Base-by-base conservation (phyloP, 306 rosid species). In the Quercus agrifolia region DNA sequence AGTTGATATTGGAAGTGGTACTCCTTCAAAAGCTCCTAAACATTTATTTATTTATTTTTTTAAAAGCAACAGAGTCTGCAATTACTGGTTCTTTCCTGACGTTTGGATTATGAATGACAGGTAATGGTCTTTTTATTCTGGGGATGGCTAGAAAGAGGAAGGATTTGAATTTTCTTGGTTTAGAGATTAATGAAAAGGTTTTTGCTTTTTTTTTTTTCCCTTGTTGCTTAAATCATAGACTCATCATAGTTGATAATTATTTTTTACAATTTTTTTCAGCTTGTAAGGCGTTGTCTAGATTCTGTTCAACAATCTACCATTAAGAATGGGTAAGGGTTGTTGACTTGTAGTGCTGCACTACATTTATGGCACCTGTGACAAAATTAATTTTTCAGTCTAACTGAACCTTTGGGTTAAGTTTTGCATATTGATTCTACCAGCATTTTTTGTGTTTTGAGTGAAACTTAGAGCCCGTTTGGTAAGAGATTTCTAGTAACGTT, bases 1-100 rank as follows among this genome's bases (percentile, higher is more conserved):
- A 55, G 96, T 95, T 85, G 99, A 95, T 84, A 90, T 95, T 49
- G 97, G 99, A 86, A 90, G 97, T 84, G 98, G 99, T 94, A 94
- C 41, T 31, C 38, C 68, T 64, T 73, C 28, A 15, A 11, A n/a
- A 67, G 72, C 27, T 67, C 49, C 51, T 33, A 35, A 19, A 35
- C 28, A 67, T 33, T 38, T 38, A 38, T 38, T 38, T 35, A 1
- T 38, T 38, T 38, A 38, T 38, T 38, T 38, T 38, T 38, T 7
- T 38, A 7, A 38, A 38, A 38, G 70, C 18, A 25, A 46, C 61
- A 74, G 21, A 27, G 51, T 57, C 62, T 77, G 80, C 51, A 61
- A 30, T 38, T 80, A 41, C 54, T 38, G 59, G 14, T 59, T 81
- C 56, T 69, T 74, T 64, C 44, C 59, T 77, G 68, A 87, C 55